Evolutionary conservation across 2,329 filamentous ascomycete species (phyloP), one percentile per base, ranked within the genome.

Genomic region (Lecanosticta acicola): DNA sequence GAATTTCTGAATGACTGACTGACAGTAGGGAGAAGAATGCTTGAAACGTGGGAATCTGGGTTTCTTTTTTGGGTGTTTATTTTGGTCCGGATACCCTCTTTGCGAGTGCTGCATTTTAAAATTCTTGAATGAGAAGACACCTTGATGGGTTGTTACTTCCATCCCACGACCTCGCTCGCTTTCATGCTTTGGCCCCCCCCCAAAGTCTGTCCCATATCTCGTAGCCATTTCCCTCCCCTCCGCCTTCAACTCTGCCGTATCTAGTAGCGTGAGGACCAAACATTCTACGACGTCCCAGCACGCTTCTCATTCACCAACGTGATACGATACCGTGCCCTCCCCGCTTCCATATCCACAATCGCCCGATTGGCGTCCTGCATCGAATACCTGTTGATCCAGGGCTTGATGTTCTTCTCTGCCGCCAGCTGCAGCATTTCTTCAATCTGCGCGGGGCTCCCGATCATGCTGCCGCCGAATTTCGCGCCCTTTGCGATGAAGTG

Each of bases 341-440:
- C 79, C 0, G 65, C 63, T 10, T 77, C 73, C 68, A 83, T 72
- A 50, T 82, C 78, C 14, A 80, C 56, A 20, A 83, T 65, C 2
- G 71, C 71, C 60, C 75, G 58, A 61, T 83, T 83, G 2, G 76
- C 76, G 14, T 79, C 73, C 60, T 72, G 75, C 71, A 84, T 71
- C 0, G 74, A 71, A 29, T 75, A 68, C 60, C 72, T 72, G 71
- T 87, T 78, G 32, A 88, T 75, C 75, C 77, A 79, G 1, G 79
- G 72, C 65, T 76, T 72, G 32, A 84, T 66, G 5, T 73, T 71
- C 65, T 81, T 76, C 43, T 80, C 73, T 0, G 71, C 78, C 5
- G 76, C 80, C 46, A 84, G 71, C 45, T 75, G 54, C 46, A 84
- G 57, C 80, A 84, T 84, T 56, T 80, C 75, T 41, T 71, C 65